Percentiles rank a stretch among this genome's conserved stretches.
Conservation (phyloP, 2,329 filamentous ascomycete genomes). For the Colletotrichum sp. region DNA sequence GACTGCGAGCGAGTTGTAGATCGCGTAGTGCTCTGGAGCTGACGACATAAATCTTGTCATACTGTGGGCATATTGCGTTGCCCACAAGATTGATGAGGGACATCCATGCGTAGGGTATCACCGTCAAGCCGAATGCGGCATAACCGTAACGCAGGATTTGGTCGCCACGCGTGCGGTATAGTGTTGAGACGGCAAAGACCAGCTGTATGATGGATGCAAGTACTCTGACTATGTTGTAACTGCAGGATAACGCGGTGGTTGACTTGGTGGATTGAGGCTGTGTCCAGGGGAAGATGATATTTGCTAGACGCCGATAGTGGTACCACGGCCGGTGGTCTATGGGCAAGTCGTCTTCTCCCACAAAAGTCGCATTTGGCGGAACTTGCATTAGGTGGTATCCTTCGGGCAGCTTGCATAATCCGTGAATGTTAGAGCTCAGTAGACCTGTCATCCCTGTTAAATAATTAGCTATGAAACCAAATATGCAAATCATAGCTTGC, state of each 20-base stretch:
- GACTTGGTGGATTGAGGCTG: no score
- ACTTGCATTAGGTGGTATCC: not conserved
- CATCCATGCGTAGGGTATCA: not conserved
- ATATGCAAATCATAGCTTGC: fast-evolving
- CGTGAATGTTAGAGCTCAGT: not conserved
- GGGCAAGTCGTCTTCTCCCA: not conserved
- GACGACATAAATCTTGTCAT: fast-evolving
- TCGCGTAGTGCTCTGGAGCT: not conserved
- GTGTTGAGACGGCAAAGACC: not conserved
- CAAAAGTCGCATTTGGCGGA: not conserved
- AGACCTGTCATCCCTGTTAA: fast-evolving
- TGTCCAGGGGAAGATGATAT: not conserved
- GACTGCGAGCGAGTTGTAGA: fast-evolving
- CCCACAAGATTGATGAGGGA: not conserved
- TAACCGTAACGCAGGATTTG: not conserved
- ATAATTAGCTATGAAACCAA: fast-evolving
- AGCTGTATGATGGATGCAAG: not conserved
- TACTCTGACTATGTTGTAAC: fast-evolving
- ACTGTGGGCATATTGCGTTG: not conserved
- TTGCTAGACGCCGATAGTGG: not conserved
- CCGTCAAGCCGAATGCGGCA: not conserved
- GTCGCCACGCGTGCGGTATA: not conserved
- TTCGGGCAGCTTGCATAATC: not conserved
- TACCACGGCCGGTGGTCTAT: not conserved
- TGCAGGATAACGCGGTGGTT: fast-evolving